Conservation (phyloP, 192 early-diverging fungal genomes). For the Backusella liffmaniae region DNA sequence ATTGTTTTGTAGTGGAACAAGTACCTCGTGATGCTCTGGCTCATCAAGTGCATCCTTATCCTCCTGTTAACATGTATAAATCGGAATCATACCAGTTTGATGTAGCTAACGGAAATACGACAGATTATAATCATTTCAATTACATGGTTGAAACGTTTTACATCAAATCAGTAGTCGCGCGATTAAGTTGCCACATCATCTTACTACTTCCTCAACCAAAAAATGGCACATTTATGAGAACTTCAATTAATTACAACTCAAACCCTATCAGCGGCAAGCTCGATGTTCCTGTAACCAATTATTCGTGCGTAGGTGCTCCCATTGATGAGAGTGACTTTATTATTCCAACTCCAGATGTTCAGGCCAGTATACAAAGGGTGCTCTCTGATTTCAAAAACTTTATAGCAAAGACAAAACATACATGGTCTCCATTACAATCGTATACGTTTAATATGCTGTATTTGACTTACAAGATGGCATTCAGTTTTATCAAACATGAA, state of each 20-base stretch:
- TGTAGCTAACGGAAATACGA: conserved; percentile 4
- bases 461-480: background rate
- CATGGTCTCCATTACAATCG: background rate
- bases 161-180: background rate
- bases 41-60: conserved; percentile 1
- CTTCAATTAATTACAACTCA: background rate
- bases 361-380: background rate
- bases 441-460: background rate
- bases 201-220: background rate
- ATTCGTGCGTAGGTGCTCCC: background rate
- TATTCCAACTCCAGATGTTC: background rate
- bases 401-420: background rate
- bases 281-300: background rate
- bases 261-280: background rate
- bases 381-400: background rate
- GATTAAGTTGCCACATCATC: background rate
- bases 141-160: conserved; percentile 16
- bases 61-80: background rate
- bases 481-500: background rate
- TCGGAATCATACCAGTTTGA: conserved; percentile 24
- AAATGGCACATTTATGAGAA: background rate
- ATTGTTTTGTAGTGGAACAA: conserved; percentile 17
- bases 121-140: background rate
- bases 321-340: background rate
- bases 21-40: conserved; percentile 19